Conservation (phyloP, 177 flowering plant genomes). For the Telopea speciosissima region DNA sequence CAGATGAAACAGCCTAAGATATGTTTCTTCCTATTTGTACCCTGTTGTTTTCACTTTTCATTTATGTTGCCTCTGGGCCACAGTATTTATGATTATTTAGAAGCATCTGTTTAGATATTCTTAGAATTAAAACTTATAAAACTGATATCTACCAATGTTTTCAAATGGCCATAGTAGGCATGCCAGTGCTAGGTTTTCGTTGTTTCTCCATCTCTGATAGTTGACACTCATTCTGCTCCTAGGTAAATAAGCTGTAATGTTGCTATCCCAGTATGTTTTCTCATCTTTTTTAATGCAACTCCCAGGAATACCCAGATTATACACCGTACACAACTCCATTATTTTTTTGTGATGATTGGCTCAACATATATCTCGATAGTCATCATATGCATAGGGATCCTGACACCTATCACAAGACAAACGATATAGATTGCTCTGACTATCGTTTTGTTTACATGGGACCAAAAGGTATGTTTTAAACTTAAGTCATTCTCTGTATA, state of each 20-base stretch:
- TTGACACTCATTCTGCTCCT: background rate
- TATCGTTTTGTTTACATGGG: conserved; percentile 99
- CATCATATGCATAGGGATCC: conserved; percentile 61
- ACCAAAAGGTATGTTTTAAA: conserved; percentile 64
- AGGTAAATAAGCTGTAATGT: background rate
- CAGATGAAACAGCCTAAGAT: too few relatives aligned
- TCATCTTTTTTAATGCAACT: conserved; percentile 19
- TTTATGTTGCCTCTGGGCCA: too few relatives aligned
- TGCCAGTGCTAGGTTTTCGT: background rate
- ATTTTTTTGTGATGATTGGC: conserved; percentile 88
- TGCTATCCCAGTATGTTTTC: background rate
- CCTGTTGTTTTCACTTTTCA: too few relatives aligned
- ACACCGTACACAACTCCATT: conserved; percentile 66
- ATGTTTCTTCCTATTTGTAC: too few relatives aligned
- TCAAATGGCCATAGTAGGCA: background rate
- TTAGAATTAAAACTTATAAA: too few relatives aligned
- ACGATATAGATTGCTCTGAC: conserved; percentile 82
- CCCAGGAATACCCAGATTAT: conserved; percentile 90
- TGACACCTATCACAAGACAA: conserved; percentile 33
- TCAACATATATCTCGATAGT: conserved; percentile 85
- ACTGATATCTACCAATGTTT: background rate
- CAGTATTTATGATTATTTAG: too few relatives aligned
- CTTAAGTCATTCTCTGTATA: too few relatives aligned
- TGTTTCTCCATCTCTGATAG: background rate
- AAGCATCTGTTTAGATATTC: too few relatives aligned